Conservation (phyloP, 192 early-diverging fungal genomes). For the Rhizophagus prolifer region DNA sequence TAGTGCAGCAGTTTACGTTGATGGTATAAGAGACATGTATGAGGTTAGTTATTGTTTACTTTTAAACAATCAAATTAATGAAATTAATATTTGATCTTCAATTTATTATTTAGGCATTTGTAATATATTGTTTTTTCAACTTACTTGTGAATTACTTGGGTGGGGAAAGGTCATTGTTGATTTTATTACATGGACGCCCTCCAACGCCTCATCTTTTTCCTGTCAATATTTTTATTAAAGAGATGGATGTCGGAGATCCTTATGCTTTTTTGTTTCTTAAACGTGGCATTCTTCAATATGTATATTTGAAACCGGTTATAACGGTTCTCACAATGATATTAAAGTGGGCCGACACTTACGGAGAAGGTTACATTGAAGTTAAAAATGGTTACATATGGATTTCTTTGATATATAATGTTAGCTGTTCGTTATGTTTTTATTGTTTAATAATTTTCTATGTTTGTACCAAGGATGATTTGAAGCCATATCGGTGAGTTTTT, state of each 20-base stretch:
- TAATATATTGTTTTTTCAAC: slow-evolving; percentile 93
- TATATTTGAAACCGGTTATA: slow-evolving; percentile 82
- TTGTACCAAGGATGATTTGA: slow-evolving; percentile 72
- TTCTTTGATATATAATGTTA: slow-evolving; percentile 82
- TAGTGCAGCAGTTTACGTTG: slow-evolving; percentile 77
- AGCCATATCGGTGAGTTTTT: slow-evolving; percentile 58
- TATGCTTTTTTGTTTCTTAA: slow-evolving; percentile 84
- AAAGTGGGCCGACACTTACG: slow-evolving; percentile 69
- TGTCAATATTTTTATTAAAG: slow-evolving; percentile 64
- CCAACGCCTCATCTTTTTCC: slow-evolving; percentile 83
- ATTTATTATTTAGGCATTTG: slow-evolving; percentile 65
- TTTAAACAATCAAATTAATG: background rate
- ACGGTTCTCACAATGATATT: slow-evolving; percentile 78
- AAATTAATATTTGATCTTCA: background rate
- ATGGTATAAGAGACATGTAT: slow-evolving; percentile 89
- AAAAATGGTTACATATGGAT: slow-evolving; percentile 77
- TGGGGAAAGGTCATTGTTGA: slow-evolving; percentile 82
- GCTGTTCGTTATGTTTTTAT: slow-evolving; percentile 83
- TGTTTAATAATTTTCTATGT: slow-evolving; percentile 87
- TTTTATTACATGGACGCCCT: slow-evolving; percentile 75
- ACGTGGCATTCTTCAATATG: slow-evolving; percentile 92
- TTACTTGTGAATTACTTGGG: slow-evolving; percentile 84
- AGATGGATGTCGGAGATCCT: slow-evolving; percentile 86
- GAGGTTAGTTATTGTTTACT: slow-evolving; percentile 45
- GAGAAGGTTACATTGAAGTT: slow-evolving; percentile 76